Conservation (phyloP, 768 basidiomycete genomes). For the Roridomyces roridus region DNA sequence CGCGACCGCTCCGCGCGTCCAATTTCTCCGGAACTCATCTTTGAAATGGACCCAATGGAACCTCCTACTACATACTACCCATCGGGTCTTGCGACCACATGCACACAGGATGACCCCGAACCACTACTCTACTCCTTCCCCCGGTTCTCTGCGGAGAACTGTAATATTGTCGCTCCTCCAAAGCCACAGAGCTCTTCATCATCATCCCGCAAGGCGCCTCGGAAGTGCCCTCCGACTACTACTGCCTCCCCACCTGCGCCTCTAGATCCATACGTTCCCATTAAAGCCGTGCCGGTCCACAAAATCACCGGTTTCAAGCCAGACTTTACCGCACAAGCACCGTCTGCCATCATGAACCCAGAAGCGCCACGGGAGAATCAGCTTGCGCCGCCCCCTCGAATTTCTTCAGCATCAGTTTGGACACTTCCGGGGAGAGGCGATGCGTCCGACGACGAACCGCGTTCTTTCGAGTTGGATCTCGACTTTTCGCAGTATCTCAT, state of each 20-base stretch:
- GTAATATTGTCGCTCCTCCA: background rate
- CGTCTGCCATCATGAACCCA: background rate
- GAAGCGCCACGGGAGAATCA: constrained; percentile 18
- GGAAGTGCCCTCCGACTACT: background rate
- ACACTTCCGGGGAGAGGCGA: constrained; percentile 40
- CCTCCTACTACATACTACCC: constrained; percentile 19
- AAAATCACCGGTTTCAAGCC: constrained; percentile 30
- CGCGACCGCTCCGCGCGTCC: constrained; percentile 36
- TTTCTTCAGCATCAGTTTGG: constrained; percentile 43
- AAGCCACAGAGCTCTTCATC: constrained; percentile 7
- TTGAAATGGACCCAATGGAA: constrained; percentile 55
- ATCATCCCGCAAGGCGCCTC: constrained; percentile 8
- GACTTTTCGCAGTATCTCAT: constrained; percentile 49
- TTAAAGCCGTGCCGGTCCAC: constrained; percentile 22
- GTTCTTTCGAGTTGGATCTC: constrained; percentile 41
- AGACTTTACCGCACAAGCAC: constrained; percentile 15
- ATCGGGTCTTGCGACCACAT: constrained; percentile 24
- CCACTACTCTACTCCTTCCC: constrained; percentile 24
- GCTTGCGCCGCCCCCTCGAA: constrained; percentile 39
- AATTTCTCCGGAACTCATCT: constrained; percentile 55
- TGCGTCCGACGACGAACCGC: constrained; percentile 35
- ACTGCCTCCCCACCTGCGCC: background rate
- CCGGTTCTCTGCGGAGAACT: background rate
- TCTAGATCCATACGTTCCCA: constrained; percentile 17
- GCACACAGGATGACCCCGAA: constrained; percentile 11